Percentiles rank a stretch among this genome's conserved stretches.
These are phyloP conservation scores for Xylaria cubensis DNA, from an alignment of 495 filamentous ascomycete genomes.

Conservation along the genomic window DNA sequence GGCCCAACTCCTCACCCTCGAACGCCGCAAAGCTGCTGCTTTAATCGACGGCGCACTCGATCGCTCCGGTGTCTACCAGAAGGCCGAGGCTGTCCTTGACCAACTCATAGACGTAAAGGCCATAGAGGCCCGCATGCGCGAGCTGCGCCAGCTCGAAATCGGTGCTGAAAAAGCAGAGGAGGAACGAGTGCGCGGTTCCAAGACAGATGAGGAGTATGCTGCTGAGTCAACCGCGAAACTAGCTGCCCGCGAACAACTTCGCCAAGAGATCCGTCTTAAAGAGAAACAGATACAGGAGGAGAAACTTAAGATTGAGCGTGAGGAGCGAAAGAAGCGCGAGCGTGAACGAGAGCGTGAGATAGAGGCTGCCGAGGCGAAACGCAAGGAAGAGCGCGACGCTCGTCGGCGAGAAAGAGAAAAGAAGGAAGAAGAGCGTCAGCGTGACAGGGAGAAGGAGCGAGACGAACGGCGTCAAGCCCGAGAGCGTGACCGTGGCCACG, in stretches of 20 bases:
- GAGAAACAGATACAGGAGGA: slow-evolving; percentile 70
- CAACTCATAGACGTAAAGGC: slow-evolving; percentile 69
- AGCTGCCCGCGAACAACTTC: slow-evolving; percentile 67
- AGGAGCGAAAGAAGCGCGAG: slow-evolving; percentile 67
- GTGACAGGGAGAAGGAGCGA: slow-evolving; percentile 61
- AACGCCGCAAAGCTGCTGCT: slow-evolving; percentile 79
- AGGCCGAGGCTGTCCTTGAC: slow-evolving; percentile 70
- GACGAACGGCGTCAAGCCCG: slow-evolving; percentile 56
- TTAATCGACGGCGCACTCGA: slow-evolving; percentile 88
- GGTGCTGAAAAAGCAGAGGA: slow-evolving; percentile 73
- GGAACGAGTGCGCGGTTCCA: slow-evolving; percentile 73
- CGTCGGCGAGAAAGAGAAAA: slow-evolving; percentile 64
- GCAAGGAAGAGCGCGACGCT: slow-evolving; percentile 60
- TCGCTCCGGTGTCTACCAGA: slow-evolving; percentile 79
- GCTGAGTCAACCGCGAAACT: slow-evolving; percentile 70
- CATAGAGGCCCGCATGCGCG: slow-evolving; percentile 71
- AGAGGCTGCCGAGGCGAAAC: slow-evolving; percentile 64
- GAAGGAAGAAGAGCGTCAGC: slow-evolving; percentile 61
- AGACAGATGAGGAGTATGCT: slow-evolving; percentile 84
- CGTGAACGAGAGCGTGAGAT: slow-evolving; percentile 65
- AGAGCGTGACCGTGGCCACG: slow-evolving; percentile 44
- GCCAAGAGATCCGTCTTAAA: slow-evolving; percentile 68
- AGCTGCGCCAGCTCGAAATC: slow-evolving; percentile 73
- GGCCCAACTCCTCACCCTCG: slow-evolving; percentile 71
- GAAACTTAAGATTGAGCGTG: slow-evolving; percentile 65